phyloP scores from a whole-genome alignment of 2,329 filamentous ascomycete species.

The Colletotrichum cuscutae region DNA sequence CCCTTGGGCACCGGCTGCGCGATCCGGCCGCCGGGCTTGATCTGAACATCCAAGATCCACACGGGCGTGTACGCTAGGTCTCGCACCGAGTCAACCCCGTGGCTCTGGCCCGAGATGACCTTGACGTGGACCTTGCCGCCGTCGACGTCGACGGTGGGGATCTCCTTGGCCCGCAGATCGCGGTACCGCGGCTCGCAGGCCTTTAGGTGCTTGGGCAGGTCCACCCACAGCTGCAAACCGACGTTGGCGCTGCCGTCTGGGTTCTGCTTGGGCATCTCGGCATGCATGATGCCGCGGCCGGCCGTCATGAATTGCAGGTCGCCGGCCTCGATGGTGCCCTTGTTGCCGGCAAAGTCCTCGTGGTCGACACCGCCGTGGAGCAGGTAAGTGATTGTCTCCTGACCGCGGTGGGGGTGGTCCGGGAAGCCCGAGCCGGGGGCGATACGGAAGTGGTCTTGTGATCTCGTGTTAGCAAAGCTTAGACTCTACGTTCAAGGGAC shows the following conservation, averaged over 20 bases:
- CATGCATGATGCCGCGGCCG: constrained; percentile 90
- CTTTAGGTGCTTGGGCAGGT: constrained; percentile 85
- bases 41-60: constrained; percentile 89
- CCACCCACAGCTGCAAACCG: constrained; percentile 95
- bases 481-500: constrained; percentile 83
- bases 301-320: constrained; percentile 99
- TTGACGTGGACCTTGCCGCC: constrained; percentile 82
- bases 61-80: constrained; percentile 96
- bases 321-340: constrained; percentile 85
- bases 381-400: constrained; percentile 90
- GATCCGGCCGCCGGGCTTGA: constrained; percentile 82
- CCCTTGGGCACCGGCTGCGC: constrained; percentile 78
- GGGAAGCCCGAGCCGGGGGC: constrained; percentile 87
- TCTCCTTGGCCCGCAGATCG: constrained; percentile 82
- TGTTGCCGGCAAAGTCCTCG: constrained; percentile 89
- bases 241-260: constrained; percentile 80
- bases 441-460: constrained; percentile 82
- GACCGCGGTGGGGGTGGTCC: constrained; percentile 85
- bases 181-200: constrained; percentile 91
- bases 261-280: constrained; percentile 91
- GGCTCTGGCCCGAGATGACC: constrained; percentile 87
- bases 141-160: constrained; percentile 78
- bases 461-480: constrained; percentile 87
- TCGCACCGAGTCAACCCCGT: constrained; percentile 86
- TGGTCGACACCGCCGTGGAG: constrained; percentile 88